Percentiles rank a stretch among this genome's conserved stretches.
These are phyloP conservation scores for Iris macrosiphon DNA, from an alignment of 106 monocot species.

Conservation along the genomic window DNA sequence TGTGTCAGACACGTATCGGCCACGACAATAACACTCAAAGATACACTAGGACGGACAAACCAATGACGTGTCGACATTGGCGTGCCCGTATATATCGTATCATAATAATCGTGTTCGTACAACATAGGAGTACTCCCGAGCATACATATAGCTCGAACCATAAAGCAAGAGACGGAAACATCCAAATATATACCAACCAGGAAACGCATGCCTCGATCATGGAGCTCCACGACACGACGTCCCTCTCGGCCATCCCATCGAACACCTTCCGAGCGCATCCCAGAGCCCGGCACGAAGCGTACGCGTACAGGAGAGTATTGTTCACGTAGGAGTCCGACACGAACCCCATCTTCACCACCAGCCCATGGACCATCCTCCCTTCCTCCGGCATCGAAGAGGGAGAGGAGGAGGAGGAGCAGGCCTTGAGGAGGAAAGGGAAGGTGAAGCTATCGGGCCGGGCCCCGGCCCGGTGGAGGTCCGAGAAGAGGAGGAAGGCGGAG, in stretches of 20 bases:
- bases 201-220: conserved; percentile 24
- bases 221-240: conserved; percentile 25
- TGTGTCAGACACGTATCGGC: too few species aligned
- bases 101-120: too few species aligned
- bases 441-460: conserved; percentile 17
- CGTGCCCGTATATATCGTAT: too few species aligned
- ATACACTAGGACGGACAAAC: too few species aligned
- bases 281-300: conserved; percentile 8
- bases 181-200: conserved; percentile 9
- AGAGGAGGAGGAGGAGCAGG: conserved; percentile 2
- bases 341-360: conserved; percentile 16
- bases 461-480: neutral
- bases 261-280: conserved; percentile 15
- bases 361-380: conserved; percentile 20
- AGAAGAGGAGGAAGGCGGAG: conserved; percentile 14
- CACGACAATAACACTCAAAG: too few species aligned
- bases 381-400: neutral
- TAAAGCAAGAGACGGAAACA: too few species aligned
- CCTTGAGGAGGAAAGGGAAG: conserved; percentile 28
- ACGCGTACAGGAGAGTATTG: conserved; percentile 13
- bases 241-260: conserved; percentile 23
- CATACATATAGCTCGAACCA: too few species aligned
- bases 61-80: too few species aligned
- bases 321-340: conserved; percentile 12
- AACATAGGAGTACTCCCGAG: too few species aligned